Evolutionary conservation across 2,329 filamentous ascomycete genomes (phyloP).

Genomic region (Fusarium camptoceras): DNA sequence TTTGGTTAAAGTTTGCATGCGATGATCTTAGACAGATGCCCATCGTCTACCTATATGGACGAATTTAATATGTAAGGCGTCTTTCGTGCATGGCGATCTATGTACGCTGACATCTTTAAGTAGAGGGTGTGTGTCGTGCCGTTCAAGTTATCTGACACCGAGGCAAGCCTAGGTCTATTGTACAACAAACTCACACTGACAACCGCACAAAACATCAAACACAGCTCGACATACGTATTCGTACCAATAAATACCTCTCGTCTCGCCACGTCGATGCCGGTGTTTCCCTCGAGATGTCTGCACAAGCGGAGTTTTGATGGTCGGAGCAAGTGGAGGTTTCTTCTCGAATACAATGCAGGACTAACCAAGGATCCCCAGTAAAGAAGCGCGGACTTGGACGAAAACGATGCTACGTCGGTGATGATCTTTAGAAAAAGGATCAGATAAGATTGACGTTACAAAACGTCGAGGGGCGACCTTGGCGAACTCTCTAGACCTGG

Average conservation of each 20-base stretch:
- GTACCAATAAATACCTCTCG: not conserved
- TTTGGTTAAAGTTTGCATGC: conserved; percentile 3
- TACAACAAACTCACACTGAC: not conserved
- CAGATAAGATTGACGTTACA: conserved; percentile 42
- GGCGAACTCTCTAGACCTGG: conserved; percentile 16
- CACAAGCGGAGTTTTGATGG: conserved; percentile 30
- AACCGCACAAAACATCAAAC: not conserved
- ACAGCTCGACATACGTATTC: not conserved
- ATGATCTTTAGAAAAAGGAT: conserved; percentile 56
- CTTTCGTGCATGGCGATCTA: conserved; percentile 12
- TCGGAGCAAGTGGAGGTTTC: conserved; percentile 34
- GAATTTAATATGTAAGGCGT: not conserved
- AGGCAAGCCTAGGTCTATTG: not conserved
- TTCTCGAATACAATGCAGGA: not conserved
- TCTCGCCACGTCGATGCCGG: not conserved
- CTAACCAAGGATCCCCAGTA: conserved; percentile 30
- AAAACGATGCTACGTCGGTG: conserved; percentile 45
- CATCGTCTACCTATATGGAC: conserved; percentile 8
- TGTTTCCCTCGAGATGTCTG: conserved; percentile 14
- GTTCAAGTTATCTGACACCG: not conserved
- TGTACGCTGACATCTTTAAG: conserved; percentile 12
- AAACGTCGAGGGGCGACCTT: conserved; percentile 13
- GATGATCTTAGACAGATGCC: not conserved
- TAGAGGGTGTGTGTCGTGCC: not conserved
- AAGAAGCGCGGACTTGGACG: conserved; percentile 8